Percentiles rank a stretch among this genome's conserved stretches.
These are phyloP conservation scores for Malus sylvestris DNA, from an alignment of 306 rosid species.

Conservation along the genomic window DNA sequence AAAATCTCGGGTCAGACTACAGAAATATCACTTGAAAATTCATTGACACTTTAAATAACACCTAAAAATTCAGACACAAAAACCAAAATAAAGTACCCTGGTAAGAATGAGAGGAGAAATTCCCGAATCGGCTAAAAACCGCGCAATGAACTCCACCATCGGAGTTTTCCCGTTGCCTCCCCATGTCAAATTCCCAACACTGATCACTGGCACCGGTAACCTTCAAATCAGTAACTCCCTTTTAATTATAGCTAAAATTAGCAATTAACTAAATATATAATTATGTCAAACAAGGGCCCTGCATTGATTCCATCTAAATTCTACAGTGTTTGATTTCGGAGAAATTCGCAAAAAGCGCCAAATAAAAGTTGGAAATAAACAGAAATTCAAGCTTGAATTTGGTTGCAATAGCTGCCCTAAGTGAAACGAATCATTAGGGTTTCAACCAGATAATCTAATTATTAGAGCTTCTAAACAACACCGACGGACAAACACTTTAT, in stretches of 20 bases:
- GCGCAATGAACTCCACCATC: slow-evolving; percentile 82
- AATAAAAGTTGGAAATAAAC: no score
- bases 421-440: neutral
- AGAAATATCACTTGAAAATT: slow-evolving; percentile 1
- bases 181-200: slow-evolving; percentile 94
- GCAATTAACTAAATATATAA: neutral
- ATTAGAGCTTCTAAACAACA: neutral
- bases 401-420: neutral
- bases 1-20: neutral
- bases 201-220: slow-evolving; percentile 64
- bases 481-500: neutral
- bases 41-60: neutral
- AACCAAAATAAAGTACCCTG: slow-evolving; percentile 39
- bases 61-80: neutral
- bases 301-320: neutral
- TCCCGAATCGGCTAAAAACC: slow-evolving; percentile 43
- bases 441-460: neutral
- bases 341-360: neutral
- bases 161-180: slow-evolving; percentile 97
- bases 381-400: neutral
- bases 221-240: slow-evolving; percentile 16
- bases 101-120: slow-evolving; percentile 71
- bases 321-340: neutral
- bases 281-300: neutral
- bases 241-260: neutral